Base-by-base conservation (phyloP, 2,329 filamentous ascomycete species). In the Colletotrichum melonis region DNA sequence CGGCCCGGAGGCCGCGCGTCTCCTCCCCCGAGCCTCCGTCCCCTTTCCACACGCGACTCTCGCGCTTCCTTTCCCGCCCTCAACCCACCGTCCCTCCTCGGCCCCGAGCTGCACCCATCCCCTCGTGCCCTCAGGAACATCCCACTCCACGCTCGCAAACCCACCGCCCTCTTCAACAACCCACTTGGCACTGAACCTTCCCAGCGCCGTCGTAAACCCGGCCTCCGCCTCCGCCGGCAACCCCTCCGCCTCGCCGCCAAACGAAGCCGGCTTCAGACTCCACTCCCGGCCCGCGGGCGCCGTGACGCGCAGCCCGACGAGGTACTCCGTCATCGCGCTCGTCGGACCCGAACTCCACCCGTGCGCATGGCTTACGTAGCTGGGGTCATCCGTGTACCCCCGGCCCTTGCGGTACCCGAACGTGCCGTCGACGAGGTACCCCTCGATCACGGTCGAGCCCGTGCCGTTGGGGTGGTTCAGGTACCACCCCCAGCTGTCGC, bases 401-500 rank as follows among this genome's bases (percentile, higher is more conserved):
- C 85, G 79, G 60, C 85, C 81, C 38, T 82, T 83, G 2, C 89
- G 84, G 76, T 92, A 92, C 2, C 86, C 88, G 75, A 89, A 92
- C 0, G 83, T 86, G 3, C 89, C 89, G 74, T 92, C 85, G 0
- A 79, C 79, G 1, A 89, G 82, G 72, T 90, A 91, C 0, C 90
- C 90, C 78, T 92, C 90, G 30, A 91, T 85, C 24, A 89, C 85
- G 0, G 90, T 92, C 55, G 85, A 88, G 69, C 86, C 82, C 0
- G 90, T 91, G n/a, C 89, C 89, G 75, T 89, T 87, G 1, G 86
- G 84, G 71, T 91, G 86, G 72, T 86, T 83, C 19, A 90, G 80
- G 75, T 91, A 91, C 88, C 88, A 91, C 12, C 90, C 90, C 90
- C 90, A 92, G 62, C 83, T 84, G 9, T 81, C 81, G 6, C 89